These are phyloP conservation scores for Carex myosuroides DNA, from an alignment of 176 grass and related monocot genomes.

Conservation along the genomic window DNA sequence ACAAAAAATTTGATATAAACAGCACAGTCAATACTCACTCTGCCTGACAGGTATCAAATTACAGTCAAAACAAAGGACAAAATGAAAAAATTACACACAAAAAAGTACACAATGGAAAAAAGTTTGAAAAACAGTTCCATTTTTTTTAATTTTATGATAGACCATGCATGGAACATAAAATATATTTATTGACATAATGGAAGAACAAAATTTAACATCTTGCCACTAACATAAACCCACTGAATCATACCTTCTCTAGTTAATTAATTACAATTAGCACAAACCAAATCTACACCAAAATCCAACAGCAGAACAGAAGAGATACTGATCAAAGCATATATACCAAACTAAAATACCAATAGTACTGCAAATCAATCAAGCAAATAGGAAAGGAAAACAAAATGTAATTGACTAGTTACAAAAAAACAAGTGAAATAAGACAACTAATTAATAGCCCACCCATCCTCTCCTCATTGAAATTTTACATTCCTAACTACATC, in stretches of 20 bases:
- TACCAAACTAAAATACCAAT: not conserved
- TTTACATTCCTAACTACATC: conserved; percentile 14
- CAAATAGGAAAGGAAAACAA: conserved; percentile 7
- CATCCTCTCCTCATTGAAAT: not conserved
- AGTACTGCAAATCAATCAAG: not conserved
- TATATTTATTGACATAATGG: not conserved
- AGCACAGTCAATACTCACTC: not conserved
- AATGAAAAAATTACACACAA: no score
- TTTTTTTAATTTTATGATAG: not conserved
- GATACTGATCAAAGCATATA: not conserved
- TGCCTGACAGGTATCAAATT: no score
- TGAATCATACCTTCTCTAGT: not conserved
- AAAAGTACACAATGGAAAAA: no score
- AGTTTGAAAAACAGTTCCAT: no score
- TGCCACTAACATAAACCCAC: not conserved
- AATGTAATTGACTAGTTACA: not conserved
- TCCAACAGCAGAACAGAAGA: not conserved
- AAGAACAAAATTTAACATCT: not conserved
- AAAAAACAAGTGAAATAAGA: not conserved
- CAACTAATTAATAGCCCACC: not conserved
- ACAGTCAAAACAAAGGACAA: no score
- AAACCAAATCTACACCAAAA: not conserved
- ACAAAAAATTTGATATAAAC: not conserved
- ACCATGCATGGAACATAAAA: not conserved
- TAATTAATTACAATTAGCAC: not conserved